Evolutionary conservation across 441 rosid genomes (phyloP).

Genomic region (Eutrema salsugineum): DNA sequence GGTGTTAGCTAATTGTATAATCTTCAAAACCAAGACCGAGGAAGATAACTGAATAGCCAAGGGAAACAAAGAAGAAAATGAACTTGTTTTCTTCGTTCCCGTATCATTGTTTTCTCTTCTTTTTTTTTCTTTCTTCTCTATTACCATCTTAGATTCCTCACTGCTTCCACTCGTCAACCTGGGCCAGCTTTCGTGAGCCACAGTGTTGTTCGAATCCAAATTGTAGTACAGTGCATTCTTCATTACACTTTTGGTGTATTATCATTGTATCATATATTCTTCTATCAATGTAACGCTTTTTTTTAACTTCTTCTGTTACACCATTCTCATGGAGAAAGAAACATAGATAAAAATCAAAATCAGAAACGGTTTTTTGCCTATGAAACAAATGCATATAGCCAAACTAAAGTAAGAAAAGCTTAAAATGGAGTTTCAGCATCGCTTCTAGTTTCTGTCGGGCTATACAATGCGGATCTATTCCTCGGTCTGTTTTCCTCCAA

Average conservation of each 20-base stretch:
- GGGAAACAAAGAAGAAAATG: conserved; percentile 11
- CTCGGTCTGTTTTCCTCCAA: conserved; percentile 95
- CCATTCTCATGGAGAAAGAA: conserved; percentile 10
- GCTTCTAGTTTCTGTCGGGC: conserved; percentile 87
- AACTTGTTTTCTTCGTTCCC: conserved; percentile 28
- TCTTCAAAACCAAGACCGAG: neutral
- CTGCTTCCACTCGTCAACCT: conserved; percentile 28
- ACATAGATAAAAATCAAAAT: neutral
- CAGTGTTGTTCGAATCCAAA: conserved; percentile 31
- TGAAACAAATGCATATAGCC: conserved; percentile 12
- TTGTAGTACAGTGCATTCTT: conserved; percentile 25
- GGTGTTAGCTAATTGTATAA: conserved; percentile 8
- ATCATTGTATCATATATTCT: conserved; percentile 29
- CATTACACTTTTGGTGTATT: conserved; percentile 10
- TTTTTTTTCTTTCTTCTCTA: conserved; percentile 30
- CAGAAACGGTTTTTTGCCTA: conserved; percentile 8
- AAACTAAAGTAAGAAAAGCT: conserved; percentile 21
- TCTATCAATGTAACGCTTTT: conserved; percentile 21
- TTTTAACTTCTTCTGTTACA: conserved; percentile 10
- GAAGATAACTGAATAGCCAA: conserved; percentile 2
- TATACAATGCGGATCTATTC: conserved; percentile 89
- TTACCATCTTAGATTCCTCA: conserved; percentile 3
- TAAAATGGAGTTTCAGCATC: conserved; percentile 76
- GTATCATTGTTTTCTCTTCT: conserved; percentile 59
- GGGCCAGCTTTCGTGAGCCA: conserved; percentile 26